Base-by-base conservation (phyloP, 2,329 filamentous ascomycete genomes). In the Diaporthe helianthi region DNA sequence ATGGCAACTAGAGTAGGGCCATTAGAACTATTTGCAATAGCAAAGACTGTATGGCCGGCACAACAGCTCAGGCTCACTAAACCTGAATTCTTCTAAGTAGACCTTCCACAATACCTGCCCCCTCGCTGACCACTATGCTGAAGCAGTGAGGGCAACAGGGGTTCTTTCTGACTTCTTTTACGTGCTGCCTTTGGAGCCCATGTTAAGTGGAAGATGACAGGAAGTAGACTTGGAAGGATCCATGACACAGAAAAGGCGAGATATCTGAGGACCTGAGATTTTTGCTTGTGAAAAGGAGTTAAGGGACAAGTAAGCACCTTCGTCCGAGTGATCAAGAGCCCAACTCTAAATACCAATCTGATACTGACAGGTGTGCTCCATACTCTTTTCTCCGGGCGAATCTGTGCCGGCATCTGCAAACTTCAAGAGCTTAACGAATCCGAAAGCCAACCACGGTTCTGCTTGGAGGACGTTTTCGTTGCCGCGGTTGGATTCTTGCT, bases 301-400 rank as follows among this genome's bases (percentile, higher is more conserved):
- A 19, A 22, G 41, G 10, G 41, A 46, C 19, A 46, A 46, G 41
- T 46, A 19, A 46, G 41, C n/a, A 9, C 19, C 17, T 17, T 19
- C 12, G 2, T 4, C 1, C 36, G 1, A 38, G 0, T 5, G 12
- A n/a, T 13, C 3, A 15, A 3, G 12, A 38, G 12, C 36, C 12
- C 4, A 15, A 5, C 12, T 4, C 36, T 4, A 13, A 15, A 8
- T 46, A 46, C 9, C 19, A n/a, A 19, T 9, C 4, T n/a, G 7
- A 17, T 9, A 46, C 19, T 46, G 8, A n/a, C 7, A 7, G 4
- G 0, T 12, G 8, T 22, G 10, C 41, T 46, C 41, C 8, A 46
- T 19, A 46, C 22, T 7, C 10, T 10, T n/a, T 19, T 46, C 19
- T 46, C 41, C 22, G 12, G 9, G 19, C 2, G 19, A 9, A n/a